Evolutionary conservation across 331 rosid species (phyloP).

Genomic region (Prunus yedoensis): DNA sequence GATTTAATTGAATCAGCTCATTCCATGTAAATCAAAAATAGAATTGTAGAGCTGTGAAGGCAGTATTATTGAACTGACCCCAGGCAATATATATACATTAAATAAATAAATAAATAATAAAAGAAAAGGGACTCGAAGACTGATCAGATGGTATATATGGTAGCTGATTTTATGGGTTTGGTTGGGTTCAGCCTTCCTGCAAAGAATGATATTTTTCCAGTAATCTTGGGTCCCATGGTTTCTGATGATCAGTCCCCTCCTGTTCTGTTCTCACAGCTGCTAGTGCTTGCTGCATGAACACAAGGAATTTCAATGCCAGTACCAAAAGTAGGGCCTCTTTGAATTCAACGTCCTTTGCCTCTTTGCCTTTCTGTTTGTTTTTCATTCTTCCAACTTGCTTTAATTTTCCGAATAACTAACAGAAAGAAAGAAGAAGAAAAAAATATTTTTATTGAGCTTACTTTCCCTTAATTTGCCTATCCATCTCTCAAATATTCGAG

Average conservation of each 20-base stretch:
- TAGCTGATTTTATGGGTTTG: not conserved
- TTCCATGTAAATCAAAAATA: constrained; percentile 5
- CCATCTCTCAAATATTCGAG: no score
- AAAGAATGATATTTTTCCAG: not conserved
- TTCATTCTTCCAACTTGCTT: not conserved
- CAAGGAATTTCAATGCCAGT: not conserved
- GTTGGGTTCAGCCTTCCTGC: not conserved
- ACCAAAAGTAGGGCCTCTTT: not conserved
- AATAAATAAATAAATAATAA: no score
- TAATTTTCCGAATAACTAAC: not conserved
- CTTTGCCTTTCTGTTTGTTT: not conserved
- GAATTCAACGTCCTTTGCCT: not conserved
- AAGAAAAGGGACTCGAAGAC: no score
- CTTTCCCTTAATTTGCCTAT: no score
- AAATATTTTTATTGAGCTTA: no score
- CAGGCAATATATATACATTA: not conserved
- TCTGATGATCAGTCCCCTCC: constrained; percentile 4
- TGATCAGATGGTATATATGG: not conserved
- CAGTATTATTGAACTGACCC: not conserved
- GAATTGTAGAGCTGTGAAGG: not conserved
- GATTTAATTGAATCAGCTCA: not conserved
- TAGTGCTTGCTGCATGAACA: not conserved
- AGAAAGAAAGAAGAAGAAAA: no score
- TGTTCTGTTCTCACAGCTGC: not conserved
- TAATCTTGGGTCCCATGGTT: constrained; percentile 5